Conservation (phyloP, 163 green algal genomes). For the Scenedesmus sp. region DNA sequence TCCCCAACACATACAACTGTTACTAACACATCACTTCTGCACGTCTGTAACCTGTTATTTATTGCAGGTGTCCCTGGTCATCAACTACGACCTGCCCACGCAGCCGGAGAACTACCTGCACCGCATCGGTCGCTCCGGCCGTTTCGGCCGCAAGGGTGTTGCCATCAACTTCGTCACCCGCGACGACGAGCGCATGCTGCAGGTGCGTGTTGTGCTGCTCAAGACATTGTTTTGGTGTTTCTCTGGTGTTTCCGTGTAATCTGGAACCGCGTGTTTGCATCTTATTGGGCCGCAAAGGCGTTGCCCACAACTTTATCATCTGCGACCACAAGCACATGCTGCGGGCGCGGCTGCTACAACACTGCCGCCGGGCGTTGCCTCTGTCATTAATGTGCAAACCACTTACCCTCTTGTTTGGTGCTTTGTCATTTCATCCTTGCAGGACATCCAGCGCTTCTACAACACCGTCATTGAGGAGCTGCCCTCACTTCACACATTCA, state of each 20-base stretch:
- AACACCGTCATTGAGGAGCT: constrained; percentile 93
- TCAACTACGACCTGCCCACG: constrained; percentile 99
- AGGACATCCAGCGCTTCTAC: constrained; percentile 99
- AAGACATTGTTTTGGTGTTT: neutral
- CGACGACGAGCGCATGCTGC: constrained; percentile 92
- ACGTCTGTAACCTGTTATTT: neutral
- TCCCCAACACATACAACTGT: too few species aligned
- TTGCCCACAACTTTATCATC: too few species aligned
- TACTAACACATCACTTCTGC: too few species aligned
- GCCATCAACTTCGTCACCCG: constrained; percentile 99
- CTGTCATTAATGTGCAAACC: neutral
- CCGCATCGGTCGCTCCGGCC: constrained; percentile 97
- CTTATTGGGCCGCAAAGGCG: neutral
- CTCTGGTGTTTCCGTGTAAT: too few species aligned
- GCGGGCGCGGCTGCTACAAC: neutral
- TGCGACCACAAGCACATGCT: neutral
- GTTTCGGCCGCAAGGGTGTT: constrained; percentile 99
- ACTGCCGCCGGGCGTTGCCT: too few species aligned
- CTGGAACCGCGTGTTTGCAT: neutral
- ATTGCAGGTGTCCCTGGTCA: constrained; percentile 98
- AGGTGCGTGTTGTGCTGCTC: constrained; percentile 13
- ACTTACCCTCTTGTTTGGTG: neutral
- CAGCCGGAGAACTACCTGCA: constrained; percentile 99
- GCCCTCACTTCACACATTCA: too few species aligned
- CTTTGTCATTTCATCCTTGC: constrained; percentile 1